Evolutionary conservation across 441 rosid genomes (phyloP), one percentile per base, ranked within the genome.

Genomic region (Adansonia grandidieri): DNA sequence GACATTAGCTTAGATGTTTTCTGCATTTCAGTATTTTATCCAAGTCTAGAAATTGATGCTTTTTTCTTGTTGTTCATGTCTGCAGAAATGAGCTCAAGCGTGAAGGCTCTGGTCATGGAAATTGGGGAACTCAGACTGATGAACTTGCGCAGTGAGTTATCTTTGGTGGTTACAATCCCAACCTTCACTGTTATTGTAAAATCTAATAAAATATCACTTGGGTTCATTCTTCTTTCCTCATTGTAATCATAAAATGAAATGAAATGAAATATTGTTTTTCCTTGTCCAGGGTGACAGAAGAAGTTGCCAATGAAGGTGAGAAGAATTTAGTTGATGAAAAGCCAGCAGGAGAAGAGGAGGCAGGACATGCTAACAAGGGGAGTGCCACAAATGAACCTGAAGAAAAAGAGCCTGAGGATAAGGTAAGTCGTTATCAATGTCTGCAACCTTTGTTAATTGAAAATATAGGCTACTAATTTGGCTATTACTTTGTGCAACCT

Each of bases 391-490:
- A 77, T 17, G 89, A 83, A 73, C 74, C 85, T 5, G 93, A 89
- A 75, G 91, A 89, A 79, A 87, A 92, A 79, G 93, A 89, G 81
- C 91, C 90, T 22, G 97, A 92, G 80, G 89, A 89, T 6, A 91
- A 89, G 94, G 95, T 89, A 61, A 4, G 13, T 58, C 32, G 24
- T 63, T 56, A 19, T 62, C 68, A 15, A 45, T 22, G 13, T 40
- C 42, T 13, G 44, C 4, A 42, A 9, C 51, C 14, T 40, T 42
- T 42, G 19, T 10, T 40, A 42, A n/a, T 66, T n/a, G 14, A 28
- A 28, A 28, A 28, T 28, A 28, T 28, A 28, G 32, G 32, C 32
- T 28, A 28, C 32, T 28, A 28, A 28, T 28, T 28, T 28, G 32
- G 32, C 32, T 28, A 28, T 28, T 24, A 24, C 24, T 24, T 50